These are phyloP conservation scores for Penicillium sp. DNA, from an alignment of 2,329 filamentous ascomycete species.

Conservation along the genomic window DNA sequence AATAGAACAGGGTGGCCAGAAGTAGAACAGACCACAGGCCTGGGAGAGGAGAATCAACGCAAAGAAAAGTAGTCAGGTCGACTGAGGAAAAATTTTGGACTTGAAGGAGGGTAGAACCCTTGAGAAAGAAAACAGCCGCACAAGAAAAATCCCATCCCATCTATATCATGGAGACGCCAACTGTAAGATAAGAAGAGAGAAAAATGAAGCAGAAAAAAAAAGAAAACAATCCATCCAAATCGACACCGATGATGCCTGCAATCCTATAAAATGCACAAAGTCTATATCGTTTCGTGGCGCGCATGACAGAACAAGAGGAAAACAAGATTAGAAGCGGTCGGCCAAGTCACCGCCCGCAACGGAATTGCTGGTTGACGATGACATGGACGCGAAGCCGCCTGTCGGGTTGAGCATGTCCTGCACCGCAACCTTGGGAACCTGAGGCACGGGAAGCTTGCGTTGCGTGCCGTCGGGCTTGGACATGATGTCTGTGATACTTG, in stretches of 20 bases:
- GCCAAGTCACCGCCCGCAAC: conserved; percentile 69
- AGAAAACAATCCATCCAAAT: conserved; percentile 26
- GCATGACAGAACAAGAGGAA: conserved; percentile 25
- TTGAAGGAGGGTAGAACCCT: conserved; percentile 5
- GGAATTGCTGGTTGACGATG: conserved; percentile 74
- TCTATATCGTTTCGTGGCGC: conserved; percentile 42
- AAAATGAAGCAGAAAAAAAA: conserved; percentile 15
- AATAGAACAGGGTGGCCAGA: conserved; percentile 11
- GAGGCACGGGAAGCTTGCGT: conserved; percentile 85
- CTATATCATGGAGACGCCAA: conserved; percentile 24
- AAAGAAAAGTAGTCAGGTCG: conserved; percentile 7
- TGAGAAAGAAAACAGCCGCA: conserved; percentile 7
- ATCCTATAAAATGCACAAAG: conserved; percentile 38
- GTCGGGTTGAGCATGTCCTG: conserved; percentile 74
- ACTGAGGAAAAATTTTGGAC: conserved; percentile 18
- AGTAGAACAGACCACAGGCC: conserved; percentile 22
- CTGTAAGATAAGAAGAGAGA: conserved; percentile 5
- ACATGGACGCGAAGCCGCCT: conserved; percentile 68
- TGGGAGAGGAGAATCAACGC: conserved; percentile 21
- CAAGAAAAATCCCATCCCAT: conserved; percentile 17
- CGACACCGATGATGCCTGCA: conserved; percentile 40
- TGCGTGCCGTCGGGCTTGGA: conserved; percentile 81
- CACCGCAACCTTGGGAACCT: conserved; percentile 81
- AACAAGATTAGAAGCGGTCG: conserved; percentile 48
- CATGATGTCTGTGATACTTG: conserved; percentile 90